Conservation (phyloP, 2,329 filamentous ascomycete genomes). For the Cladophialophora yegresii region DNA sequence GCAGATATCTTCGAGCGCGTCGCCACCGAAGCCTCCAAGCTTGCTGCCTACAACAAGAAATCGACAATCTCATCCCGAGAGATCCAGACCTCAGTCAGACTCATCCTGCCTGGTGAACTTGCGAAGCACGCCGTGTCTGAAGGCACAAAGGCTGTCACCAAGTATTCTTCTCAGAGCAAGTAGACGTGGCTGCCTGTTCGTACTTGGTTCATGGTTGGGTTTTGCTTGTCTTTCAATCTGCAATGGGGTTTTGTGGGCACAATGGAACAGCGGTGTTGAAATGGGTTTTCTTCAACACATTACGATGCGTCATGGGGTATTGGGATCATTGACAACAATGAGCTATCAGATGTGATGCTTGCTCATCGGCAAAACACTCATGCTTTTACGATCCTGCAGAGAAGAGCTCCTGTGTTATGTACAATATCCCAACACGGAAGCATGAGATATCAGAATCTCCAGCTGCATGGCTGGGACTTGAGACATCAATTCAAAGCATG, state of each 20-base stretch:
- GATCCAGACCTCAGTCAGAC: constrained; percentile 97
- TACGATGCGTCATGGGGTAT: constrained; percentile 36
- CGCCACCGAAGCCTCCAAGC: constrained; percentile 97
- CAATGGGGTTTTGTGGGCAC: constrained; percentile 43
- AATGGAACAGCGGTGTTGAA: constrained; percentile 45
- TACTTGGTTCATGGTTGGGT: constrained; percentile 45
- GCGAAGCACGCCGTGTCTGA: constrained; percentile 99
- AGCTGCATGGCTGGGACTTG: constrained; percentile 25
- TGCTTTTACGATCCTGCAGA: constrained; percentile 31
- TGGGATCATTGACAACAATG: constrained; percentile 28
- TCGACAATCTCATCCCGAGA: constrained; percentile 99
- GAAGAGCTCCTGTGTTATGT: constrained; percentile 31
- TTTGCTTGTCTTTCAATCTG: constrained; percentile 43
- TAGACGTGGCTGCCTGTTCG: constrained; percentile 67
- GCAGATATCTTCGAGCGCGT: constrained; percentile 99
- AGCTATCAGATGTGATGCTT: constrained; percentile 24
- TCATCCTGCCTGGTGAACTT: constrained; percentile 97
- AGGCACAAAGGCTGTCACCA: constrained; percentile 99
- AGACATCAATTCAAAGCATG: constrained; percentile 37
- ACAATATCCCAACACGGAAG: constrained; percentile 31
- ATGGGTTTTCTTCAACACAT: constrained; percentile 42
- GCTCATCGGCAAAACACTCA: constrained; percentile 28
- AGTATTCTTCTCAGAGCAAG: constrained; percentile 94
- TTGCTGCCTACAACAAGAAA: constrained; percentile 99
- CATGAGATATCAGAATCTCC: constrained; percentile 28